Evolutionary conservation across 768 basidiomycete genomes (phyloP).

Genomic region (Boletus sp.): DNA sequence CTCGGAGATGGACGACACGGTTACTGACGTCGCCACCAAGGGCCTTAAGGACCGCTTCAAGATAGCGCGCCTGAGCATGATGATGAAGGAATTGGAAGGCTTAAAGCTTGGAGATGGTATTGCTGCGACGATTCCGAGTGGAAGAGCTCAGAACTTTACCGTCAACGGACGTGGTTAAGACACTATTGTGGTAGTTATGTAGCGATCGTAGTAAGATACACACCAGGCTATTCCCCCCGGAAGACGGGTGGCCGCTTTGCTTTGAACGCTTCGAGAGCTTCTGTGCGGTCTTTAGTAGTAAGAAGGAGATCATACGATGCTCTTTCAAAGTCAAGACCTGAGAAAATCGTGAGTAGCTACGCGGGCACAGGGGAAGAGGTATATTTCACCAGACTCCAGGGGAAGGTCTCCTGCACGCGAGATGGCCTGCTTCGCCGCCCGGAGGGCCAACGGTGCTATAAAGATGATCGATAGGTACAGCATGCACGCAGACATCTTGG

Average conservation of each 20-base stretch:
- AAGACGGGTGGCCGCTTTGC: slow-evolving; percentile 80
- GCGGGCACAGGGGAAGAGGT: neutral
- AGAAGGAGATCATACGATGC: slow-evolving; percentile 81
- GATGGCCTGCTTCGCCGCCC: slow-evolving; percentile 86
- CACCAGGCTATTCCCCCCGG: slow-evolving; percentile 58
- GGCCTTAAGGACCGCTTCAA: slow-evolving; percentile 55
- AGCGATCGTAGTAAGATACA: slow-evolving; percentile 1
- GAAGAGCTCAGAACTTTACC: slow-evolving; percentile 54
- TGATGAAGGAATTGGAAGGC: slow-evolving; percentile 86
- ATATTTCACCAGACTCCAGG: slow-evolving; percentile 61
- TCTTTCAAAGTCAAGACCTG: slow-evolving; percentile 90
- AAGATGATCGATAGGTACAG: neutral
- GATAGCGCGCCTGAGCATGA: slow-evolving; percentile 71
- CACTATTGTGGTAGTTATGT: neutral
- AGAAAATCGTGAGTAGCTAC: neutral
- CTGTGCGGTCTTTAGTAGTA: slow-evolving; percentile 67
- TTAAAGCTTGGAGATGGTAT: slow-evolving; percentile 58
- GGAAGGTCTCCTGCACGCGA: slow-evolving; percentile 75
- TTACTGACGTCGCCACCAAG: slow-evolving; percentile 37
- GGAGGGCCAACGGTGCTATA: slow-evolving; percentile 78
- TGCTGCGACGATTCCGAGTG: slow-evolving; percentile 55
- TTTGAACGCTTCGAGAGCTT: slow-evolving; percentile 83
- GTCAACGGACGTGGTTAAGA: slow-evolving; percentile 45
- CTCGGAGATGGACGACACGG: slow-evolving; percentile 42
- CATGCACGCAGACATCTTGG: neutral